phyloP scores from a whole-genome alignment of 75 land plant species.

The Azolla pinnata region DNA sequence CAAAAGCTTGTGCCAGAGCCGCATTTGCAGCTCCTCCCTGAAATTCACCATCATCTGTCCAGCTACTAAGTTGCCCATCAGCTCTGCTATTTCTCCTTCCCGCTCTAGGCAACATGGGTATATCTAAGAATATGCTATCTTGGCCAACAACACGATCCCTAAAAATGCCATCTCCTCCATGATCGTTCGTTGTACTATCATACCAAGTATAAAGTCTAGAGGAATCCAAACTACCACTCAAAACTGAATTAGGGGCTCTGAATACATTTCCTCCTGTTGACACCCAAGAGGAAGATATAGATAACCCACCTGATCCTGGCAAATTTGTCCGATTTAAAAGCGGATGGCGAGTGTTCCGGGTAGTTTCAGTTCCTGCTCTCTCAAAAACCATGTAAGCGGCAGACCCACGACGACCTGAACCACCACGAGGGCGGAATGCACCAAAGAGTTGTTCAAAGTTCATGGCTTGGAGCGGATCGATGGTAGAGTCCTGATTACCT shows the following conservation, averaged over 20 bases:
- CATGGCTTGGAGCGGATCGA: conserved; percentile 78
- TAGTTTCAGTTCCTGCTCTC: conserved; percentile 40
- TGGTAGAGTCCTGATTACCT: too few species aligned
- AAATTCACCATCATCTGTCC: conserved; percentile 97
- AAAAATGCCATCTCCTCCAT: conserved; percentile 40
- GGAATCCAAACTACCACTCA: conserved; percentile 59
- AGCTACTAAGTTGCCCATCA: conserved; percentile 56
- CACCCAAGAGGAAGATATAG: conserved; percentile 45
- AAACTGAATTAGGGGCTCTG: conserved; percentile 45
- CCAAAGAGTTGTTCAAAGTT: conserved; percentile 87
- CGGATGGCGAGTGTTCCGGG: conserved; percentile 71
- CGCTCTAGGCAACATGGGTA: conserved; percentile 43
- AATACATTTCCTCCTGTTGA: conserved; percentile 34
- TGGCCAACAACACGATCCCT: conserved; percentile 58
- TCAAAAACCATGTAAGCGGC: conserved; percentile 50
- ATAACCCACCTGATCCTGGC: conserved; percentile 25
- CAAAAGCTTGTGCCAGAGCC: conserved; percentile 82
- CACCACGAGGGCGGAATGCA: conserved; percentile 47
- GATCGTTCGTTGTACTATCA: conserved; percentile 62
- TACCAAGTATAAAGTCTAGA: conserved; percentile 70
- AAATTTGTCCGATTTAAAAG: conserved; percentile 53
- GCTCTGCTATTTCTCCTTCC: conserved; percentile 65
- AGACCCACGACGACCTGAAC: conserved; percentile 59
- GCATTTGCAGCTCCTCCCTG: conserved; percentile 73
- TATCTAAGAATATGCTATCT: conserved; percentile 56